A percentile compares a stretch with the other conserved stretches of the same genome.
Evolutionary conservation across 192 early-diverging fungal genomes (phyloP).

Genomic region (Cladochytrium replicatum): DNA sequence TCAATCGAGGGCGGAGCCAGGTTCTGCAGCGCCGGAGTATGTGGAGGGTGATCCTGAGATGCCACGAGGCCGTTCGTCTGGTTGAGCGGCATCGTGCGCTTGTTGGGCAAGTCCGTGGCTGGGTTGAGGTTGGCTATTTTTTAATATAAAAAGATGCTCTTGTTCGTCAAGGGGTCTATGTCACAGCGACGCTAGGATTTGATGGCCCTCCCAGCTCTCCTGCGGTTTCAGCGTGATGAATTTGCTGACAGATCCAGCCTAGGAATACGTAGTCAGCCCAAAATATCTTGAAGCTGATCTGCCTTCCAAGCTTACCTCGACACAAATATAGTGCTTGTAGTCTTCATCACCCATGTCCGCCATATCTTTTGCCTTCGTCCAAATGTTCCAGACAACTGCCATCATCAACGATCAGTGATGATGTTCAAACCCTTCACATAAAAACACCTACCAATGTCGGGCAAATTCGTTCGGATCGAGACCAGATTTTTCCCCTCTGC

Average conservation of each 20-base stretch:
- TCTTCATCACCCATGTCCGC: conserved; percentile 83
- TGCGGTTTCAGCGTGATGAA: conserved; percentile 53
- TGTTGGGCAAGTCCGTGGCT: too few species aligned
- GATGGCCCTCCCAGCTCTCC: conserved; percentile 61
- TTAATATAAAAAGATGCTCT: too few species aligned
- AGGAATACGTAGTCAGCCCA: not conserved
- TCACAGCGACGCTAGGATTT: too few species aligned
- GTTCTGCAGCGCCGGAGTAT: too few species aligned
- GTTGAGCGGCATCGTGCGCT: too few species aligned
- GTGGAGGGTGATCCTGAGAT: too few species aligned
- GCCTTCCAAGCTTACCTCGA: conserved; percentile 50
- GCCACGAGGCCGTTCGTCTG: too few species aligned
- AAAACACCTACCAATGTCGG: conserved; percentile 24
- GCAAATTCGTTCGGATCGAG: conserved; percentile 15
- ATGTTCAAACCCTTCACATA: not conserved
- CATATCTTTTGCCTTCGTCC: conserved; percentile 83
- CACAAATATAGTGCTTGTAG: conserved; percentile 80
- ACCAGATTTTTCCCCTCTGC: conserved; percentile 14
- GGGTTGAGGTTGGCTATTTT: too few species aligned
- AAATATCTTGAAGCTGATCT: not conserved
- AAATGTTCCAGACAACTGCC: conserved; percentile 94
- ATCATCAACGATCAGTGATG: conserved; percentile 19
- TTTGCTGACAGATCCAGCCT: conserved; percentile 54
- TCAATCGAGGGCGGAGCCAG: too few species aligned
- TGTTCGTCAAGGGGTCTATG: too few species aligned